phyloP scores from a whole-genome alignment of 768 basidiomycete genomes.

The Leccinum disarticulatum region DNA sequence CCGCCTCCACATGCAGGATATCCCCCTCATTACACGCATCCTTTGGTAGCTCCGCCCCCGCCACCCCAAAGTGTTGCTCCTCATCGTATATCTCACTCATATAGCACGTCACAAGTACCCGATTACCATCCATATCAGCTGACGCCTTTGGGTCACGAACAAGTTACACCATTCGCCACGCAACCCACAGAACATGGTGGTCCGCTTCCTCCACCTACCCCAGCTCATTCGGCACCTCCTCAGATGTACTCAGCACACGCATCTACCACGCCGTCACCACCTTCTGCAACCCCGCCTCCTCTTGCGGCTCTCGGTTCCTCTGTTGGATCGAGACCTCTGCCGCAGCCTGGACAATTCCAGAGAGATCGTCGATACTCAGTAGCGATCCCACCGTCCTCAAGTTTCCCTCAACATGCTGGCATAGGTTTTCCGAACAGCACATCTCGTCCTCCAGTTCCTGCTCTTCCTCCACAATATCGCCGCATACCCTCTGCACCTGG shows the following conservation, averaged over 20 bases:
- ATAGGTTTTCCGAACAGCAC: slow-evolving; percentile 16
- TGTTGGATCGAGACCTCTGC: slow-evolving; percentile 31
- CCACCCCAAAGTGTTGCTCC: slow-evolving; percentile 16
- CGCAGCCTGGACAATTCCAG: slow-evolving; percentile 32
- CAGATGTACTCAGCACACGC: slow-evolving; percentile 22
- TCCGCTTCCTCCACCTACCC: slow-evolving; percentile 22
- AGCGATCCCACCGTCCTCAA: slow-evolving; percentile 29
- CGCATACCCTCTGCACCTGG: slow-evolving; percentile 28
- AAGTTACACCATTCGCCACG: slow-evolving; percentile 21
- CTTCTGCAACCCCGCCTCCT: slow-evolving; percentile 18
- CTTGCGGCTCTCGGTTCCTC: slow-evolving; percentile 4
- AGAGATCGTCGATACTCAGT: slow-evolving; percentile 33
- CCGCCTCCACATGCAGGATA: slow-evolving; percentile 17
- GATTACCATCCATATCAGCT: slow-evolving; percentile 27
- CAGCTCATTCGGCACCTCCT: slow-evolving; percentile 26
- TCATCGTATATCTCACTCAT: slow-evolving; percentile 28
- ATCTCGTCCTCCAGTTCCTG: slow-evolving; percentile 18
- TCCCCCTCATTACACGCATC: slow-evolving; percentile 18
- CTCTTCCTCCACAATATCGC: slow-evolving; percentile 36
- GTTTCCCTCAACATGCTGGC: slow-evolving; percentile 30
- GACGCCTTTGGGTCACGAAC: slow-evolving; percentile 21
- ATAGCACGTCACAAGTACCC: slow-evolving; percentile 28
- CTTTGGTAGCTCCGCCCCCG: neutral
- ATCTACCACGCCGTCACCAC: slow-evolving; percentile 25
- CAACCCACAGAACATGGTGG: slow-evolving; percentile 26